phyloP scores from a whole-genome alignment of 73 alveolate species.

The Paraurostyla sp. region DNA sequence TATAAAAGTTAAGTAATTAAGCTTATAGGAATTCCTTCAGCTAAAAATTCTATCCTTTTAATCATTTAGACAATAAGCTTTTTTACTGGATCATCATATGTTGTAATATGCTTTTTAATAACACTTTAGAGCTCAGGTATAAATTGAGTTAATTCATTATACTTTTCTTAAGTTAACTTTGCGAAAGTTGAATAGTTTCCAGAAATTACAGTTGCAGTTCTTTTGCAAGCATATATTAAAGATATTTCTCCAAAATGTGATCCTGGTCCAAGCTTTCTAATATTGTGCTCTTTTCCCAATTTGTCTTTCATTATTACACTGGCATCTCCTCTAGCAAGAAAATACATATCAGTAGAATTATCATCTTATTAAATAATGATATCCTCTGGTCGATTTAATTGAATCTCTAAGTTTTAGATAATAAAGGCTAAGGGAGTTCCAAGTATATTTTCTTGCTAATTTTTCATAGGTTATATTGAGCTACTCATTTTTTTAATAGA shows the following conservation, averaged over 20 bases:
- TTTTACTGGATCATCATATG: conserved; percentile 53
- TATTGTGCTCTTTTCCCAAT: neutral
- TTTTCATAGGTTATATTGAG: neutral
- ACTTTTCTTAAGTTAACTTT: conserved; percentile 8
- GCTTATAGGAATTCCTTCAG: neutral
- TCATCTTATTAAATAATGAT: conserved; percentile 33
- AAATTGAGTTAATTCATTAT: conserved; percentile 10
- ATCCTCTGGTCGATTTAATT: conserved; percentile 61
- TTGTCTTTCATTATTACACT: conserved; percentile 34
- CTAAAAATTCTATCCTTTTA: neutral
- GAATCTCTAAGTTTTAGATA: conserved; percentile 22
- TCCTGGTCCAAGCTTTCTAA: conserved; percentile 26
- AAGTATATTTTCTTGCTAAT: neutral
- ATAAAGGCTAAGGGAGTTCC: neutral
- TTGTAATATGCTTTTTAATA: neutral
- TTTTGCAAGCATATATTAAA: conserved; percentile 43
- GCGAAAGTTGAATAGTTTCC: conserved; percentile 61
- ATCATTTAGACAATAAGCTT: neutral
- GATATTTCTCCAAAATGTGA: conserved; percentile 66
- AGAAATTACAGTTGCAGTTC: conserved; percentile 68
- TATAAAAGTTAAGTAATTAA: conserved; percentile 30
- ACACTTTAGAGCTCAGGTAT: conserved; percentile 16
- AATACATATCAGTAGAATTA: conserved; percentile 50
- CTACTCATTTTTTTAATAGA: neutral
- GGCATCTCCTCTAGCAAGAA: conserved; percentile 71